Conservation (phyloP, 495 filamentous ascomycete genomes). For the Podospora conica region DNA sequence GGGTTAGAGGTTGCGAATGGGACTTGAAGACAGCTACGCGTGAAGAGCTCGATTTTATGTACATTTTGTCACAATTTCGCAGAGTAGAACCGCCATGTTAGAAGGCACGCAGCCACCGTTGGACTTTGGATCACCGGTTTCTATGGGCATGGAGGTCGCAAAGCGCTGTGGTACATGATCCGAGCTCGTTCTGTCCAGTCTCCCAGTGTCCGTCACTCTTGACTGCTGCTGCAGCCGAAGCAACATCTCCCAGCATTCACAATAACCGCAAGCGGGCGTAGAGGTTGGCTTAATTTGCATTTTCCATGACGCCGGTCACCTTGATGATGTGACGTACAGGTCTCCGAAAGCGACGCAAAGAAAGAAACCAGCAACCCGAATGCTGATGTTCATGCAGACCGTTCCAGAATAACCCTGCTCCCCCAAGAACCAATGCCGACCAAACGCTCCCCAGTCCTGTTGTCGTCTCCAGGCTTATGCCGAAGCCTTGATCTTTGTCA, state of each 20-base stretch:
- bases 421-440: slow-evolving; percentile 34
- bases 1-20: not conserved
- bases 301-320: slow-evolving; percentile 43
- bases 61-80: not conserved
- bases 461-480: slow-evolving; percentile 30
- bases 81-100: not conserved
- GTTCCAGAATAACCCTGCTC: slow-evolving; percentile 34
- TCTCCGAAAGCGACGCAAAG: slow-evolving; percentile 47
- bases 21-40: not conserved
- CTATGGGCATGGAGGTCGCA: not conserved
- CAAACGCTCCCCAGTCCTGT: slow-evolving; percentile 28
- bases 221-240: not conserved
- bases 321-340: slow-evolving; percentile 46
- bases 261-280: not conserved
- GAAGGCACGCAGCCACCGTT: not conserved
- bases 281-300: slow-evolving; percentile 33
- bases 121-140: not conserved
- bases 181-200: not conserved
- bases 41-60: not conserved
- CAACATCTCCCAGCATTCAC: not conserved
- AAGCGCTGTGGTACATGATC: not conserved
- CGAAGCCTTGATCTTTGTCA: slow-evolving; percentile 64
- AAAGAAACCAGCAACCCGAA: slow-evolving; percentile 41
- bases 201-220: not conserved
- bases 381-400: slow-evolving; percentile 46